Evolutionary conservation across 768 basidiomycete species (phyloP).

Genomic region (Termitomyces sp.): DNA sequence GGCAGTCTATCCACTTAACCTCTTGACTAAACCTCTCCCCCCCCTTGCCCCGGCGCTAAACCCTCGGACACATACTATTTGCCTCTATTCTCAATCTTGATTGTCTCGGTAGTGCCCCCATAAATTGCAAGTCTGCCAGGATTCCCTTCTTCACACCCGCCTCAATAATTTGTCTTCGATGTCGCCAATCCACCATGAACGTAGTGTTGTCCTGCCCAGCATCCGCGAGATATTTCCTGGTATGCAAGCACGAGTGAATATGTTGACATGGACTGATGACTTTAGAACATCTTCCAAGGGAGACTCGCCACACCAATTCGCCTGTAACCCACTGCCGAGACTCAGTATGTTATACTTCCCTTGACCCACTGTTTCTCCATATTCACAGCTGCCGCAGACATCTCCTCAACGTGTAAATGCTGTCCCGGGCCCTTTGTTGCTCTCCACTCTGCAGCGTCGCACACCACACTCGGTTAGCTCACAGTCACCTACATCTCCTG

Average conservation of each 20-base stretch:
- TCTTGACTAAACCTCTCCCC: constrained; percentile 3
- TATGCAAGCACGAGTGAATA: constrained; percentile 11
- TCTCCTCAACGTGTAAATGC: not conserved
- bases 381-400: not conserved
- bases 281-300: constrained; percentile 10
- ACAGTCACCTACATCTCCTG: not conserved
- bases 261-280: not conserved
- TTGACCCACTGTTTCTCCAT: not conserved
- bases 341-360: not conserved
- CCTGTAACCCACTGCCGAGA: not conserved
- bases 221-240: constrained; percentile 55
- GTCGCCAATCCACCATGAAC: constrained; percentile 2
- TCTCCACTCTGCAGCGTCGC: constrained; percentile 2
- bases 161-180: not conserved
- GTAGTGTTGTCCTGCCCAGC: constrained; percentile 34
- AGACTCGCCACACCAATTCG: constrained; percentile 9
- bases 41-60: constrained; percentile 9
- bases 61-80: constrained; percentile 10
- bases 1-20: constrained; percentile 7
- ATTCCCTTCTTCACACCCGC: not conserved
- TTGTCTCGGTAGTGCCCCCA: not conserved
- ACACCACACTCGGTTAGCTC: not conserved
- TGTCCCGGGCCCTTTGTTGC: not conserved
- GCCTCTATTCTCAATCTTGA: constrained; percentile 1
- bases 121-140: not conserved